These are phyloP conservation scores for Ophiorrhiza pumila DNA, from an alignment of 257 asterid genomes.

Conservation along the genomic window DNA sequence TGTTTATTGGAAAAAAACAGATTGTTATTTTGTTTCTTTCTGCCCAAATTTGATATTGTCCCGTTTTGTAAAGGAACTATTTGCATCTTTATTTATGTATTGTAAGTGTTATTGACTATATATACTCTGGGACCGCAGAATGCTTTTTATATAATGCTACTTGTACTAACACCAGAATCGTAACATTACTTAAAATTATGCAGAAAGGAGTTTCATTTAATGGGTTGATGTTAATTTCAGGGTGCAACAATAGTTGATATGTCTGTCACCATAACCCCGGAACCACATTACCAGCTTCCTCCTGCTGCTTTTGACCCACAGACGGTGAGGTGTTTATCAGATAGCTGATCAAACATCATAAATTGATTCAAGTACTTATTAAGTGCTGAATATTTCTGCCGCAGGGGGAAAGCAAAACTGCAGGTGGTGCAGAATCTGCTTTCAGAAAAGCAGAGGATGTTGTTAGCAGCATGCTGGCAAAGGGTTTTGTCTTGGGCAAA, in stretches of 20 bases:
- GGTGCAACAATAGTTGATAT: constrained; percentile 95
- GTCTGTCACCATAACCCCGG: constrained; percentile 60
- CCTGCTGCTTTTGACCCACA: constrained; percentile 59
- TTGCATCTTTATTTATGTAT: background rate
- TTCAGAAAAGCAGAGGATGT: constrained; percentile 91
- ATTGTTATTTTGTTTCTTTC: background rate
- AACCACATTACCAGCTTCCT: constrained; percentile 74
- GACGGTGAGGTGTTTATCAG: constrained; percentile 30
- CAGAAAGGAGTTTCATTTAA: background rate
- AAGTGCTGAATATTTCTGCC: constrained; percentile 27
- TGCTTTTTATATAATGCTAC: background rate
- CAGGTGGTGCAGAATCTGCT: constrained; percentile 55
- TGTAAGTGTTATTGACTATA: background rate
- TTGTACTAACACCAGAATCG: background rate
- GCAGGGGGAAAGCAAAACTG: constrained; percentile 41
- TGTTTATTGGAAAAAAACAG: background rate
- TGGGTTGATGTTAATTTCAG: constrained; percentile 31
- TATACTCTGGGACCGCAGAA: background rate
- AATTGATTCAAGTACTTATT: constrained; percentile 7
- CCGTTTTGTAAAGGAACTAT: too few relatives aligned
- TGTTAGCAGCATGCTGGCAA: constrained; percentile 83
- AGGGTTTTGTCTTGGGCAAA: constrained; percentile 81
- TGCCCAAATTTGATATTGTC: background rate
- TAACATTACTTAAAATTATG: background rate
- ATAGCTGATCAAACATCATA: constrained; percentile 3